Conservation (phyloP, 2,329 filamentous ascomycete genomes). For the Rutstroemia sydowiana region DNA sequence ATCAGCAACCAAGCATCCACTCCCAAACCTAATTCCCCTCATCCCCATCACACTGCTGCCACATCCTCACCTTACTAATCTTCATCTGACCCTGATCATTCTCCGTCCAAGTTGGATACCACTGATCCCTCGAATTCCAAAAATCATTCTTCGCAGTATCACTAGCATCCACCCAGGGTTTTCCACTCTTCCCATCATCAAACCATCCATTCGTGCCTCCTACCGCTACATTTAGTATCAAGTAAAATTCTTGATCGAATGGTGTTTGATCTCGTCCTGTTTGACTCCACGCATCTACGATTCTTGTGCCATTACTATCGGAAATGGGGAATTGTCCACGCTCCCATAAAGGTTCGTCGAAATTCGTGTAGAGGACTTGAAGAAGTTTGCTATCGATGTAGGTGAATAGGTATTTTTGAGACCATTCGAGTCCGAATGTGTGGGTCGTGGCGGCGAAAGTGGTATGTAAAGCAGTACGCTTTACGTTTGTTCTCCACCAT, state of each 20-base stretch:
- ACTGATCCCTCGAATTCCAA: slow-evolving; percentile 58
- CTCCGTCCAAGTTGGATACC: slow-evolving; percentile 64
- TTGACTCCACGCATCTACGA: slow-evolving; percentile 56
- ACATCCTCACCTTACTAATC: slow-evolving; percentile 62
- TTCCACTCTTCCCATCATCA: slow-evolving; percentile 59
- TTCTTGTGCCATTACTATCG: slow-evolving; percentile 56
- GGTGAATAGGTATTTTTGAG: slow-evolving; percentile 79
- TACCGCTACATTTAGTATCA: slow-evolving; percentile 69
- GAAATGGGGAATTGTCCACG: slow-evolving; percentile 60
- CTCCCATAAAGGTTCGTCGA: slow-evolving; percentile 59
- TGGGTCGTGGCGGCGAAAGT: slow-evolving; percentile 65
- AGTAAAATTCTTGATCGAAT: slow-evolving; percentile 69
- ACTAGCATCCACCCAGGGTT: slow-evolving; percentile 72
- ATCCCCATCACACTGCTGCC: slow-evolving; percentile 59
- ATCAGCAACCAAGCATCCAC: neutral
- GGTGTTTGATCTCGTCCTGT: slow-evolving; percentile 57
- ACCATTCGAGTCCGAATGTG: slow-evolving; percentile 80
- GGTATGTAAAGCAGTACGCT: slow-evolving; percentile 65
- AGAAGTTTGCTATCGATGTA: slow-evolving; percentile 75
- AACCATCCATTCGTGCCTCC: slow-evolving; percentile 82
- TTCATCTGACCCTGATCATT: slow-evolving; percentile 53
- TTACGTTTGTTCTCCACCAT: slow-evolving; percentile 79
- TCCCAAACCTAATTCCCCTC: slow-evolving; percentile 30
- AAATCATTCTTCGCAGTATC: slow-evolving; percentile 66
- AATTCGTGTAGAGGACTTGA: slow-evolving; percentile 74